phyloP scores from a whole-genome alignment of 1,284 basidiomycete species.

The Naganishia albida region DNA sequence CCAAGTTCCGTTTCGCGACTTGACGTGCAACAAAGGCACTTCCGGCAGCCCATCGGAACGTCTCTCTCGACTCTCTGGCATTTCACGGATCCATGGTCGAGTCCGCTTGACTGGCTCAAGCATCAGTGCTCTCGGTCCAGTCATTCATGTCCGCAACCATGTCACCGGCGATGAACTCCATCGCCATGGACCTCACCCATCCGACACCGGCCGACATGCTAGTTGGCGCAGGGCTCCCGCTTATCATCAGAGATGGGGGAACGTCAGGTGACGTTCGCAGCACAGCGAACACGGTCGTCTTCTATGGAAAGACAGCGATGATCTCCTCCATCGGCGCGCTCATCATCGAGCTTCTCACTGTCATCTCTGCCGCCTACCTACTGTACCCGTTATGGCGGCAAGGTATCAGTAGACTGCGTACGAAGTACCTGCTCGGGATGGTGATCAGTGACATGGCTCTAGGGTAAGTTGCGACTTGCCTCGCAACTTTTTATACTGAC shows the following conservation, averaged over 20 bases:
- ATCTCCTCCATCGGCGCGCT: constrained; percentile 39
- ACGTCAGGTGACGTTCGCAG: background rate
- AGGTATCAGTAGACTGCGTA: constrained; percentile 45
- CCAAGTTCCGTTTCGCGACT: too few relatives aligned
- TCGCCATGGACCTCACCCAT: background rate
- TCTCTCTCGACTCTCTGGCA: too few relatives aligned
- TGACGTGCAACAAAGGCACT: too few relatives aligned
- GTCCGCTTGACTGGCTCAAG: too few relatives aligned
- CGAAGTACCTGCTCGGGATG: constrained; percentile 47
- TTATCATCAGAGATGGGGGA: background rate
- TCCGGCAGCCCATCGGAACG: too few relatives aligned
- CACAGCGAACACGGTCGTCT: background rate
- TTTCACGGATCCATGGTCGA: too few relatives aligned
- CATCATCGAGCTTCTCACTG: constrained; percentile 42
- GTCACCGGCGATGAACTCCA: background rate
- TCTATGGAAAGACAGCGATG: constrained; percentile 15
- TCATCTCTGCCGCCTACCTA: constrained; percentile 42
- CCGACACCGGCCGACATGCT: background rate
- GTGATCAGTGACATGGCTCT: constrained; percentile 46
- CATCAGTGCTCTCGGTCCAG: too few relatives aligned
- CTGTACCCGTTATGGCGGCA: constrained; percentile 38
- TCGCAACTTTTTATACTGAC: background rate
- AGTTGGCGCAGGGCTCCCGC: background rate
- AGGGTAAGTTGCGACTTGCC: constrained; percentile 39
- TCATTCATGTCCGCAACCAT: background rate